phyloP scores from a whole-genome alignment of 208 protist species.

The Leishmania amazonensis region DNA sequence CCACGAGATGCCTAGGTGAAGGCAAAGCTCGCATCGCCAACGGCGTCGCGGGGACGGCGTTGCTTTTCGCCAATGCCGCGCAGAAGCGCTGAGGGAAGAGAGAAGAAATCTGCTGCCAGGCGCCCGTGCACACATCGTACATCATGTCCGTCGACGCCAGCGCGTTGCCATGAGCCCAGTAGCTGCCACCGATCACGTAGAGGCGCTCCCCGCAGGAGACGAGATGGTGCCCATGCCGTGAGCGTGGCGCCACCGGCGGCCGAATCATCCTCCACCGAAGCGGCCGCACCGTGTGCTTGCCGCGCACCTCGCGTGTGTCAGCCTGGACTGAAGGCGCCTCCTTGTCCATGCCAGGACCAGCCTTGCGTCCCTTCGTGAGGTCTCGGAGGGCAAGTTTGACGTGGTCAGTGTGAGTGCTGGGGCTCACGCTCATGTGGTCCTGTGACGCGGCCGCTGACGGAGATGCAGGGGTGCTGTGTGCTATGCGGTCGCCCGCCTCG shows the following conservation, averaged over 20 bases:
- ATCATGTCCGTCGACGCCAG: slow-evolving; percentile 46
- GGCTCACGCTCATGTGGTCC: slow-evolving; percentile 9
- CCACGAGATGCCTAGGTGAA: background rate
- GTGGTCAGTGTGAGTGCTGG: slow-evolving; percentile 8
- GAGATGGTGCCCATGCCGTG: slow-evolving; percentile 63
- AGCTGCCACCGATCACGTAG: slow-evolving; percentile 58
- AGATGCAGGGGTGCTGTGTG: background rate
- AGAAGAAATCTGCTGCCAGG: slow-evolving; percentile 42
- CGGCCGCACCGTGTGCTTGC: slow-evolving; percentile 35
- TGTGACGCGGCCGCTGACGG: background rate
- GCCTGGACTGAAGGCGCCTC: slow-evolving; percentile 19
- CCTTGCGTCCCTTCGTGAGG: slow-evolving; percentile 4
- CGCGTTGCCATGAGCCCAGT: slow-evolving; percentile 60
- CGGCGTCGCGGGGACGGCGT: slow-evolving; percentile 4
- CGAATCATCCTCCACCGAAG: slow-evolving; percentile 42
- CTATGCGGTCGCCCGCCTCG: background rate
- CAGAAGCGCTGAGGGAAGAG: slow-evolving; percentile 53
- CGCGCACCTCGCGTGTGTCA: slow-evolving; percentile 22
- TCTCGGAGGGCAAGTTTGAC: slow-evolving; percentile 10
- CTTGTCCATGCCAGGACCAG: background rate
- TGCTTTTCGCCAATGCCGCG: slow-evolving; percentile 43
- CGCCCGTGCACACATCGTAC: slow-evolving; percentile 30
- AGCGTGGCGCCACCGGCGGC: slow-evolving; percentile 36
- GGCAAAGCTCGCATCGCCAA: background rate
- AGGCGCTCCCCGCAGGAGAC: slow-evolving; percentile 41